phyloP scores from a whole-genome alignment of 495 filamentous ascomycete species.

The Daldinia decipiens region DNA sequence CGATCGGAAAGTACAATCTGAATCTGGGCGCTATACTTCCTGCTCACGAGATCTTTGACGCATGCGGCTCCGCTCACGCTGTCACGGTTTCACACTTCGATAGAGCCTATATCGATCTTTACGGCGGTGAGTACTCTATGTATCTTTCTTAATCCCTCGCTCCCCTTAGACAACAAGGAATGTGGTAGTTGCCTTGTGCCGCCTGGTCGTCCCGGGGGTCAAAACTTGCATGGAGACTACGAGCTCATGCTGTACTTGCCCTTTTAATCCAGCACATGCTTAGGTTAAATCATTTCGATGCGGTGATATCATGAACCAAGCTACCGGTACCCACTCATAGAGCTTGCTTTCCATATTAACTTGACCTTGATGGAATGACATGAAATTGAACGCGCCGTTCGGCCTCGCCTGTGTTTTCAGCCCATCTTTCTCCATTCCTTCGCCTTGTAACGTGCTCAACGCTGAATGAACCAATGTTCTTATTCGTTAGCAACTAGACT shows the following conservation, averaged over 20 bases:
- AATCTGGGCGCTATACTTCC: not conserved
- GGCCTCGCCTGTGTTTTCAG: constrained; percentile 32
- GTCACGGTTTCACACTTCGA: constrained; percentile 16
- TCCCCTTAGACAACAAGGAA: constrained; percentile 13
- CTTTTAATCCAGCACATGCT: constrained; percentile 21
- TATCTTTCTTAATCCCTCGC: constrained; percentile 16
- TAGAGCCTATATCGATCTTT: not conserved
- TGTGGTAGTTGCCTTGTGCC: constrained; percentile 30
- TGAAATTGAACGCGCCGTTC: constrained; percentile 26
- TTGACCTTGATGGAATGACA: constrained; percentile 17
- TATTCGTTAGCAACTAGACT: constrained; percentile 14
- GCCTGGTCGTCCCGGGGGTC: constrained; percentile 18
- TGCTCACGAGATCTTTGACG: constrained; percentile 32
- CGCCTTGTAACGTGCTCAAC: constrained; percentile 13
- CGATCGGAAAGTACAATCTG: constrained; percentile 15
- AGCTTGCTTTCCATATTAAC: constrained; percentile 3
- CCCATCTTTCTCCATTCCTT: constrained; percentile 19
- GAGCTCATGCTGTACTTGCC: constrained; percentile 23
- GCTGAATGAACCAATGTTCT: not conserved
- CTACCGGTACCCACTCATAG: constrained; percentile 34
- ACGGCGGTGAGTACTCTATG: constrained; percentile 30
- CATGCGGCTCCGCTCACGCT: constrained; percentile 27
- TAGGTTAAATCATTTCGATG: constrained; percentile 20
- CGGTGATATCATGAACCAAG: constrained; percentile 42
- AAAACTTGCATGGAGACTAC: constrained; percentile 20